These are phyloP conservation scores for Ceratocystis huliohia DNA, from an alignment of 2,329 filamentous ascomycete species.

Conservation along the genomic window DNA sequence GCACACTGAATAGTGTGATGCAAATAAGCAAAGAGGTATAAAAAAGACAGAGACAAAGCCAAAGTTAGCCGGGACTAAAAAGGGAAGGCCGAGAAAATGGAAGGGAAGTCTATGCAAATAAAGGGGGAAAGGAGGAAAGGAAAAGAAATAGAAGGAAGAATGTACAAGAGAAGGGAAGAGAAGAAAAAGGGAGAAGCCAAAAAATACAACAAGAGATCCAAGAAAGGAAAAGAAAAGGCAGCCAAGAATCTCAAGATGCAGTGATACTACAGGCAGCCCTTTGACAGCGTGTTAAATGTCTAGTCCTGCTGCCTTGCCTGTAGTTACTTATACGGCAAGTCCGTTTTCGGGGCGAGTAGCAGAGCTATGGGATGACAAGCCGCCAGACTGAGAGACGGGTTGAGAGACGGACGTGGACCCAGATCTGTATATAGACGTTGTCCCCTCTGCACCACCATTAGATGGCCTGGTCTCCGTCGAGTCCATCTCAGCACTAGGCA, in stretches of 20 bases:
- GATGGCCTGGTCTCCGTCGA: background rate
- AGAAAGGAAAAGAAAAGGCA: constrained; percentile 14
- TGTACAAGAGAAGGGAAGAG: background rate
- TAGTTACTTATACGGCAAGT: too few relatives aligned
- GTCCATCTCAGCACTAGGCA: constrained; percentile 23
- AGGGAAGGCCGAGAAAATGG: background rate
- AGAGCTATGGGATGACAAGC: too few relatives aligned
- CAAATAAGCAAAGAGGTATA: background rate
- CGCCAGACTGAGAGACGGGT: too few relatives aligned
- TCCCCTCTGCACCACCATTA: background rate
- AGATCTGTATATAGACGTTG: background rate
- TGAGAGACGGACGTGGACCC: background rate
- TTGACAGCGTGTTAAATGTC: too few relatives aligned
- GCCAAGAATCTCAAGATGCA: background rate
- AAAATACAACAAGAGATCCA: constrained; percentile 12
- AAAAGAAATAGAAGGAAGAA: background rate
- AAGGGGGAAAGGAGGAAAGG: background rate
- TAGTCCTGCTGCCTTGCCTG: too few relatives aligned
- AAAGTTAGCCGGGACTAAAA: background rate
- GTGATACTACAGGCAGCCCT: too few relatives aligned
- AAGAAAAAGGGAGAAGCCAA: background rate
- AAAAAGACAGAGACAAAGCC: background rate
- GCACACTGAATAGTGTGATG: background rate
- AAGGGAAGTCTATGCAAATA: background rate
- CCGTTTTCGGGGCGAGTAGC: too few relatives aligned